Evolutionary conservation across 208 protist species (phyloP).

Genomic region (Crithidia sp.): DNA sequence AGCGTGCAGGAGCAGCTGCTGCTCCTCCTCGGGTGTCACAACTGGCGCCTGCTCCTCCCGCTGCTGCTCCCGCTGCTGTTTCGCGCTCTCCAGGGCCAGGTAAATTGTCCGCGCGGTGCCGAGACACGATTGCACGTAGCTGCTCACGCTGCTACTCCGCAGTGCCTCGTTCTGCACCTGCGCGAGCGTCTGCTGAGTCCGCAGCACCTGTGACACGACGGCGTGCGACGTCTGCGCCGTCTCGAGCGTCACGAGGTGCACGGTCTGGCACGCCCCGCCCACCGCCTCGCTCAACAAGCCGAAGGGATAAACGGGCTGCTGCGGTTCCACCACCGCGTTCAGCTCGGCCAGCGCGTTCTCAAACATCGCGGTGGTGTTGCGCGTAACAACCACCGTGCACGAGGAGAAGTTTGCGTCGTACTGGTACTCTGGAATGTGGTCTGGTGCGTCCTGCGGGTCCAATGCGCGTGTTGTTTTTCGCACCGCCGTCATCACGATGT

Average conservation of each 20-base stretch:
- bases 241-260: constrained; percentile 35
- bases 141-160: constrained; percentile 24
- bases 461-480: constrained; percentile 30
- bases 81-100: background rate
- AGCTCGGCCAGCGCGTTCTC: constrained; percentile 25
- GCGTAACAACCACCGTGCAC: constrained; percentile 42
- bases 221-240: constrained; percentile 1
- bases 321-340: constrained; percentile 4
- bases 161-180: constrained; percentile 20
- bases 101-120: constrained; percentile 5
- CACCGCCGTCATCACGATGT: constrained; percentile 42
- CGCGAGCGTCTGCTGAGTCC: constrained; percentile 30
- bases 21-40: constrained; percentile 9
- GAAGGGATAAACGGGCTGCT: constrained; percentile 24
- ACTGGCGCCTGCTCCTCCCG: background rate
- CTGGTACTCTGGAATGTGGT: constrained; percentile 17
- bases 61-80: background rate
- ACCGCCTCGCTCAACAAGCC: constrained; percentile 40
- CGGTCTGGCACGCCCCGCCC: constrained; percentile 33
- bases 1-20: constrained; percentile 2
- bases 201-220: constrained; percentile 13
- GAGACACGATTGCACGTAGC: constrained; percentile 28
- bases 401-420: constrained; percentile 49
- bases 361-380: constrained; percentile 33
- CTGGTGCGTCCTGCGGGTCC: constrained; percentile 4